Base-by-base conservation (phyloP, 2,329 filamentous ascomycete species). In the Hypoxylon sp. region DNA sequence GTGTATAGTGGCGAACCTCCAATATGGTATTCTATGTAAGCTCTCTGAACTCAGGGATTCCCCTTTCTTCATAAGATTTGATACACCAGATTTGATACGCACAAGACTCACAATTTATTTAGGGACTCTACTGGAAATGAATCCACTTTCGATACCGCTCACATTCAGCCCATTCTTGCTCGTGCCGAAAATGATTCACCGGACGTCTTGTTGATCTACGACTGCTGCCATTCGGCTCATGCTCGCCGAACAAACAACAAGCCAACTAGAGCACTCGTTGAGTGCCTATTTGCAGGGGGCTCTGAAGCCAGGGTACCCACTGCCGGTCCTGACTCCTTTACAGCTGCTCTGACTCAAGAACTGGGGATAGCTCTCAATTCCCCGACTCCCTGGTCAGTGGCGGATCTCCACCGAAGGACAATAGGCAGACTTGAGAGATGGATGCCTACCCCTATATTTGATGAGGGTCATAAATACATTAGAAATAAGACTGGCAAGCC, bases 21-120 rank as follows among this genome's bases (percentile, higher is more conserved):
- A 24, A 51, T 51, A 51, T 51, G 49, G 49, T 26, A 51, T 26
- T 33, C 49, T 7, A 51, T 16, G 49, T 51, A 51, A 33, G 46
- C 2, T 12, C 12, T 4, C n/a, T n/a, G n/a, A n/a, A n/a, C n/a
- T n/a, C n/a, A n/a, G n/a, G n/a, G n/a, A n/a, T n/a, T n/a, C n/a
- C n/a, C n/a, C n/a, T n/a, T n/a, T n/a, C n/a, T n/a, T n/a, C n/a
- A n/a, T n/a, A n/a, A n/a, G n/a, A n/a, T n/a, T n/a, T n/a, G n/a
- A n/a, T n/a, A n/a, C n/a, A n/a, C n/a, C n/a, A n/a, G n/a, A n/a
- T n/a, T n/a, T n/a, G n/a, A n/a, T n/a, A n/a, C n/a, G n/a, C n/a
- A n/a, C n/a, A n/a, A n/a, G n/a, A n/a, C n/a, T n/a, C n/a, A n/a
- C n/a, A n/a, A n/a, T n/a, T n/a, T n/a, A n/a, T n/a, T n/a, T n/a